Evolutionary conservation across 495 filamentous ascomycete genomes (phyloP), one percentile per base, ranked within the genome.

Genomic region (Usnea hakonensis): DNA sequence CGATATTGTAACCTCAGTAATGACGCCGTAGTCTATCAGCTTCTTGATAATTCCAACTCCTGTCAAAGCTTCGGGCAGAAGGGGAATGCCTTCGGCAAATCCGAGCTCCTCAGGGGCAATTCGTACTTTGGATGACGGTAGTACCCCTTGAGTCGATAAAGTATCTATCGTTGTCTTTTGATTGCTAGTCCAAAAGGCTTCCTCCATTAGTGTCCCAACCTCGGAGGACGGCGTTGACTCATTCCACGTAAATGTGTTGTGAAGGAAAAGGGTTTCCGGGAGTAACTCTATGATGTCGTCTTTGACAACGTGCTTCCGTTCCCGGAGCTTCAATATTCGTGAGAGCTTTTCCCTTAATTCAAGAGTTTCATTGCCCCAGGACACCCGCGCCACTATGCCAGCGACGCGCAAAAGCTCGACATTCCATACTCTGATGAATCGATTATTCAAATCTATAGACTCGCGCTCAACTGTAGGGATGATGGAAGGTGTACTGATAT

Each of bases 401-500:
- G 93, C 90, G 19, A 90, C 87, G 46, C 93, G 83, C 23, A 99
- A 76, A 84, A 99, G 89, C 70, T 97, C 95, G n/a, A 87, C 75
- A 70, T 99, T 99, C 95, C 95, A 99, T 36, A 85, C 89, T 46
- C 89, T 87, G 26, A 99, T 91, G 76, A 88, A 91, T 54, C 91
- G 86, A 48, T 95, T 94, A 74, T 97, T 97, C 57, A 99, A 79
- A 70, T 99, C 95, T 50, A 97, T 95, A 56, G 87, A 91, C 73
- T 99, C 95, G 60, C 95, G 84, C 76, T 99, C 95, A n/a, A 97
- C 95, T 0, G 95, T 99, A 4, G 95, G 95, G 64, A 99, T 97
- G 43, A 97, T 87, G 19, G 93, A 96, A 9, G 92, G 92, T 1
- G 95, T 95, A n/a, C 91, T 96, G n/a, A 99, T 88, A 74, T 99